Base-by-base conservation (phyloP, 2,329 filamentous ascomycete genomes). In the Fusarium solani-melongenae region DNA sequence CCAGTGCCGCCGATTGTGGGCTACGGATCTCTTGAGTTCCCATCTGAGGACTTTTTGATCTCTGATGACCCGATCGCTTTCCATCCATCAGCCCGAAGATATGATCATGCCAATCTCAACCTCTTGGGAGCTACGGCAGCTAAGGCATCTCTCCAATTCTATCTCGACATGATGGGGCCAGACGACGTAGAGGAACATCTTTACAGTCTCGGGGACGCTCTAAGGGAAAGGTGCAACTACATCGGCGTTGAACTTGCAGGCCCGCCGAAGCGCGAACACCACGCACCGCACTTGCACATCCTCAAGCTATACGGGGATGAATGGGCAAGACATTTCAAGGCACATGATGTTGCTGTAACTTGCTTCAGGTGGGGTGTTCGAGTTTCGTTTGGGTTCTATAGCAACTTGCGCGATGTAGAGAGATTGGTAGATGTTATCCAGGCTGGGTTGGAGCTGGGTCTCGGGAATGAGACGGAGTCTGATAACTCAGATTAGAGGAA, bases 281-380 rank as follows among this genome's bases (percentile, higher is more conserved):
- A 79, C 12, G 77, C 80, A 1, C 79, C 80, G 22, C 80, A 81
- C 62, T 61, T 82, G 10, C 77, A 80, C 44, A 67, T 81, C 10
- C 62, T 82, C 15, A 68, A 72, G 2, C 41, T 81, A 41, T 66
- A 72, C 12, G 53, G 72, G 11, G 7, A 66, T 17, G 62, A 59
- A 20, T 81, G 79, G 80, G 49, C 63, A 3, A 51, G 58, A 6
- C 67, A 75, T 39, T 63, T 81, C 10, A 64, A 69, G 31, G 66
- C 56, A 6, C 31, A 71, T 1, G 64, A 68, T 0, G 60, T 76
- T 1, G 38, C 64, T 4, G 62, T 78, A 6, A 80, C 77, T 2
- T 67, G 67, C 2, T 80, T 79, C 39, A 66, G 79, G 2, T 63
- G 75, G 14, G 79, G 79, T 2, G 70, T 79, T 5, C 62, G 79